Base-by-base conservation (phyloP, 208 protist genomes). In the Trypanosomatidae sp. region DNA sequence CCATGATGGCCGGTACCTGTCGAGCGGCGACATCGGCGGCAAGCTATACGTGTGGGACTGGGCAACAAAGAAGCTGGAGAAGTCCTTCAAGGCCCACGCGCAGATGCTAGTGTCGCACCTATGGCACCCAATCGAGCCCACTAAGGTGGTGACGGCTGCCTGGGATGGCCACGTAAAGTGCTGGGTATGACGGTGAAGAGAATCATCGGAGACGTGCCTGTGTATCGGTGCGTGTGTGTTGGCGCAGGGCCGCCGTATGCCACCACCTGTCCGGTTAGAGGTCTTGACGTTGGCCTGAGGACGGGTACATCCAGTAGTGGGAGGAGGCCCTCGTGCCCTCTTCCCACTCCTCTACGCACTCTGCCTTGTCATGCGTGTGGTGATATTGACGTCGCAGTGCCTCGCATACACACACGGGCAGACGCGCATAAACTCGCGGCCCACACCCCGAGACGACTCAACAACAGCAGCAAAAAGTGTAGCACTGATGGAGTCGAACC, bases 31-130 rank as follows among this genome's bases (percentile, higher is more conserved):
- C 74, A 86, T 89, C 25, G 74, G 83, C 44, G 98, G 98, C 30
- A 91, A 95, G 68, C 79, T 98, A 13, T 98, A 87, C 69, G 89
- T 99, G 50, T 99, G 98, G 98, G 88, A 97, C 64, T 99, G 97
- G 97, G 84, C 91, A 50, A 88, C 81, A 15, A 87, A 85, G 44
- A 91, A 95, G 74, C 49, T 97, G 46, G 78, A 95, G 79, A 87
- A 90, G 69, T 89, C 88, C 43, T 93, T 97, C 77, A 82, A 91
- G 65, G 91, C 89, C 13, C 95, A 98, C 77, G 84, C 81, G n/a
- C 81, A 96, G 68, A 87, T 82, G 85, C 97, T 88, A 58, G 83
- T 90, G 79, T 98, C 87, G 81, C 94, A 94, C 72, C 66, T 75
- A 43, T 99, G 98, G 97, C 92, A 99, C 88, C 98, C 98, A 4